Conservation (phyloP, 2,329 filamentous ascomycete genomes). For the Purpureocillium takamizusanense region DNA sequence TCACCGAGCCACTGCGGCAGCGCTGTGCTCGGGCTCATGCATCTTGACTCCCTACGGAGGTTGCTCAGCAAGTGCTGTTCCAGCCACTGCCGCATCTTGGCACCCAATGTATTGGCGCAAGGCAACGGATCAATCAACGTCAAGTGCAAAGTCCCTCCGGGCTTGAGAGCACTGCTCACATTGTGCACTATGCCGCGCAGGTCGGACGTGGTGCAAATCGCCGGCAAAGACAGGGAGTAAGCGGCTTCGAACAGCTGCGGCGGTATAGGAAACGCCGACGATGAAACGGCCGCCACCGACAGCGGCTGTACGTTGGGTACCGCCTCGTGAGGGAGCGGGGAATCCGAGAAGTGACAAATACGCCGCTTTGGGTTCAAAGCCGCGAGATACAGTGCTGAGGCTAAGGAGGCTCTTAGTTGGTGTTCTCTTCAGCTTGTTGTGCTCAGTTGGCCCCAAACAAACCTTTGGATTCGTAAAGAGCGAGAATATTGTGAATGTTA, state of each 20-base stretch:
- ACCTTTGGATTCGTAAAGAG: slow-evolving; percentile 44
- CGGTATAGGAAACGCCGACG: slow-evolving; percentile 26
- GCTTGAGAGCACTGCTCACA: slow-evolving; percentile 45
- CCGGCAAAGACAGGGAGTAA: slow-evolving; percentile 46
- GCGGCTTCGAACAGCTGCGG: slow-evolving; percentile 37
- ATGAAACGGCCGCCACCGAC: slow-evolving; percentile 26
- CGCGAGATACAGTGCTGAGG: slow-evolving; percentile 40
- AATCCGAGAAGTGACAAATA: slow-evolving; percentile 37
- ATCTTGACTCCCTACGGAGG: slow-evolving; percentile 49
- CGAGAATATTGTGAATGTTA: slow-evolving; percentile 26
- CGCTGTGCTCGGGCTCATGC: slow-evolving; percentile 47
- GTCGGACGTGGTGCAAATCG: slow-evolving; percentile 45
- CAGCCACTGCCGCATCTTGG: slow-evolving; percentile 50
- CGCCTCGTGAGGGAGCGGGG: slow-evolving; percentile 25
- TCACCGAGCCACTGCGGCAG: slow-evolving; percentile 52
- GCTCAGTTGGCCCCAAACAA: slow-evolving; percentile 1
- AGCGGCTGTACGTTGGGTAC: slow-evolving; percentile 32
- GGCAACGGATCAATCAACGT: slow-evolving; percentile 56
- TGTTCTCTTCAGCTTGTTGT: neutral
- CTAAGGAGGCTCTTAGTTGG: slow-evolving; percentile 17
- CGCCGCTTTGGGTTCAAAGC: slow-evolving; percentile 28
- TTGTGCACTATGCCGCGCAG: slow-evolving; percentile 47
- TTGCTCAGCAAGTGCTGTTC: slow-evolving; percentile 51
- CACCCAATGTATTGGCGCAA: slow-evolving; percentile 44
- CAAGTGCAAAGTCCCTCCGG: slow-evolving; percentile 47